phyloP scores from a whole-genome alignment of 1,139 yeast species.

The Candida tunisiensis region DNA sequence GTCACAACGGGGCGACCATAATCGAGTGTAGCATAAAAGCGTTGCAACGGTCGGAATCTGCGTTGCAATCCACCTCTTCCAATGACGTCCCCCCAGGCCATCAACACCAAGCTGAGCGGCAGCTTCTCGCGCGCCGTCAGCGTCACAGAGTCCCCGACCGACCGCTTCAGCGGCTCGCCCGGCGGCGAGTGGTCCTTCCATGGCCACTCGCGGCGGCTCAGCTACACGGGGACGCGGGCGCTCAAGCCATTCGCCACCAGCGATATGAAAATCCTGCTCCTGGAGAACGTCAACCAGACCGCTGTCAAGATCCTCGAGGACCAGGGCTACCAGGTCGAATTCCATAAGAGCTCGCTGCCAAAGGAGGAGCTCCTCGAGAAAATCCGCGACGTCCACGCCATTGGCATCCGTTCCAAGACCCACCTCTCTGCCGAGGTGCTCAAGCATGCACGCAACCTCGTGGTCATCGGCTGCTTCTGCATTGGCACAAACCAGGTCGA shows the following conservation, averaged over 20 bases:
- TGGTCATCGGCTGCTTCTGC: conserved; percentile 94
- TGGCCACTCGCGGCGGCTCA: too few relatives aligned
- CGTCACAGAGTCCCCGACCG: too few relatives aligned
- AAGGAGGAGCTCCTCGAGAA: conserved; percentile 93
- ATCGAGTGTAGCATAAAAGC: too few relatives aligned
- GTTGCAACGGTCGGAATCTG: too few relatives aligned
- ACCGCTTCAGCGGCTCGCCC: too few relatives aligned
- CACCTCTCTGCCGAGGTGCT: conserved; percentile 66
- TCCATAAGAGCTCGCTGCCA: conserved; percentile 73
- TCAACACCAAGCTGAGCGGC: too few relatives aligned
- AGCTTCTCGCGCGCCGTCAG: too few relatives aligned
- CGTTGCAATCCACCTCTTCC: too few relatives aligned
- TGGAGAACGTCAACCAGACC: conserved; percentile 87
- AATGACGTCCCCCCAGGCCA: too few relatives aligned
- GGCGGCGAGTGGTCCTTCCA: too few relatives aligned
- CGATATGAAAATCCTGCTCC: conserved; percentile 75
- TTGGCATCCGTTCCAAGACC: conserved; percentile 96
- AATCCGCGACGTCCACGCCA: conserved; percentile 85
- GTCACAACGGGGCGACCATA: too few relatives aligned
- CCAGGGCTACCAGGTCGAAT: conserved; percentile 96
- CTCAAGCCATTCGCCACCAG: conserved; percentile 83
- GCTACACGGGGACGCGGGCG: too few relatives aligned
- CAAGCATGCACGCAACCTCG: conserved; percentile 75
- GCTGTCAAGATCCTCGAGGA: conserved; percentile 71
- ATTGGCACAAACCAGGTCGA: conserved; percentile 98